These are phyloP conservation scores for Exophiala sp. DNA, from an alignment of 2,329 filamentous ascomycete genomes.

Conservation along the genomic window DNA sequence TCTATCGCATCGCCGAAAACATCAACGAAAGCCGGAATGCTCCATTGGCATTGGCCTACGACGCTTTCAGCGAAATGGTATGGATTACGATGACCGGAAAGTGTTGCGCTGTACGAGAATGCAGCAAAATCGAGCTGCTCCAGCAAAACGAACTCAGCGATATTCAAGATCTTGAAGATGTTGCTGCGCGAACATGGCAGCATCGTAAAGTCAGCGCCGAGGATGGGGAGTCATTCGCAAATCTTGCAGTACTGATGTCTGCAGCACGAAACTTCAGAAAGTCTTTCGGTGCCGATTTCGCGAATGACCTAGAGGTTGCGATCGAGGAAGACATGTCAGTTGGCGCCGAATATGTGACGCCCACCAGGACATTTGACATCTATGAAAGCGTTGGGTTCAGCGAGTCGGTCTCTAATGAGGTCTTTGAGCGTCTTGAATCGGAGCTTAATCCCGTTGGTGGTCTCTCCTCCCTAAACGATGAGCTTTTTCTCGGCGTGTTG, in stretches of 20 bases:
- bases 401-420: conserved; percentile 76
- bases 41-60: conserved; percentile 72
- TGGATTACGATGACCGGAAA: conserved; percentile 85
- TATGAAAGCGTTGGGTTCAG: conserved; percentile 76
- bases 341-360: conserved; percentile 65
- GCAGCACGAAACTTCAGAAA: conserved; percentile 69
- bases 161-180: conserved; percentile 36
- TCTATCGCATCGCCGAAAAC: conserved; percentile 80
- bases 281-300: conserved; percentile 65
- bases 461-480: conserved; percentile 46
- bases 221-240: conserved; percentile 51
- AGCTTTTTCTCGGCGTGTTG: conserved; percentile 52
- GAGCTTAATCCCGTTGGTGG: conserved; percentile 64
- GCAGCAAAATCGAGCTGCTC: conserved; percentile 72
- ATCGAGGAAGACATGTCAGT: conserved; percentile 71
- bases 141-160: conserved; percentile 60
- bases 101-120: conserved; percentile 73
- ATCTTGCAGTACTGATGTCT: conserved; percentile 61
- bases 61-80: conserved; percentile 65
- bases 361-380: conserved; percentile 72
- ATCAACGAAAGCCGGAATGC: conserved; percentile 83
- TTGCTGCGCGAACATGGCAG: conserved; percentile 35
- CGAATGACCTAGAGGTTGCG: conserved; percentile 64
- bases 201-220: conserved; percentile 42
- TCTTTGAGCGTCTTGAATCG: conserved; percentile 66